Base-by-base conservation (phyloP, 495 filamentous ascomycete species). In the Penicillium robsamsonii region DNA sequence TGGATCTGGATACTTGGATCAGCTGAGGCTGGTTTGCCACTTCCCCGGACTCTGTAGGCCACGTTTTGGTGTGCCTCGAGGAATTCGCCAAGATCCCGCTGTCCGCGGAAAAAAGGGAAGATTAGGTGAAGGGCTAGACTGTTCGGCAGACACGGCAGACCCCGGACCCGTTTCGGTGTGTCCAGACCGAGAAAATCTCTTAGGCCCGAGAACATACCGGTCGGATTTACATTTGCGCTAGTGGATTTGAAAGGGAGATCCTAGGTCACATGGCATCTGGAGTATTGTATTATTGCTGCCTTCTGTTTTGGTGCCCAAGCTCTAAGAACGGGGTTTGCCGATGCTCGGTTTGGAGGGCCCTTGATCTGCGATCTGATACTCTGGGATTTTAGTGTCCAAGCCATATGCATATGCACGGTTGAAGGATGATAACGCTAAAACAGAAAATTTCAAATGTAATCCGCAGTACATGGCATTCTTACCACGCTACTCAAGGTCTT, bases 91-190 rank as follows among this genome's bases (percentile, higher is more conserved):
- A 27, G 41, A 53, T 29, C 27, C 30, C 11, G 29, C 6, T 31
- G 10, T 33, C 24, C 15, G 20, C 2, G 22, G 18, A 33, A 13
- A 13, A 13, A 13, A 37, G 20, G 31, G 42, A 6, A 37, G 43
- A 46, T 44, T 8, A 35, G 52, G 22, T 22, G 37, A 9, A 43
- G 42, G 52, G 43, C 61, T 41, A 60, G 61, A 63, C 57, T 60
- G 45, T 50, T 64, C 61, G 61, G 61, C 51, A 54, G 31, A 46
- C 29, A 60, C 55, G 58, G 61, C 54, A 55, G 17, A 54, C 29
- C 58, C 61, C 61, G 58, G 61, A 55, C 54, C 57, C 53, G 61
- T 45, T 33, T 59, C 46, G 46, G 57, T 40, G 44, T 40, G 45
- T 48, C 57, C 45, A 59, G 51, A 53, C 50, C 57, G 40, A 55